phyloP scores from a whole-genome alignment of 345 rosid species.

The Cardiospermum halicacabum region DNA sequence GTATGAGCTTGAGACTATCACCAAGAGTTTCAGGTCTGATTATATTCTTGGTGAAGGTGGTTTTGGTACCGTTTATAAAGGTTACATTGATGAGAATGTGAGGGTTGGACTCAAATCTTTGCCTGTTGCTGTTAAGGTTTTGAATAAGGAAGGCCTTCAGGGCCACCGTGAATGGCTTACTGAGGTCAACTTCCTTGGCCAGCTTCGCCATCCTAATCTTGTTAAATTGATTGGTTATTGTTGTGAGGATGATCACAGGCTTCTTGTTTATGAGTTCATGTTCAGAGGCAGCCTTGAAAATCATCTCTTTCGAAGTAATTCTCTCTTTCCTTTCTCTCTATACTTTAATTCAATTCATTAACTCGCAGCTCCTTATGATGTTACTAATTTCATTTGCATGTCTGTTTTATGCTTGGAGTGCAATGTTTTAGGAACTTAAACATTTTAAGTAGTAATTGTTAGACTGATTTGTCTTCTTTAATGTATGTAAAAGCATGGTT shows the following conservation, averaged over 20 bases:
- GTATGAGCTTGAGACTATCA: slow-evolving; percentile 88
- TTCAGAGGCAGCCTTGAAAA: slow-evolving; percentile 95
- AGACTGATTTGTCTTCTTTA: neutral
- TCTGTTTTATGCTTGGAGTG: no score
- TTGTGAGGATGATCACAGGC: slow-evolving; percentile 55
- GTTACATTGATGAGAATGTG: slow-evolving; percentile 93
- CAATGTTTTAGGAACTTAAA: no score
- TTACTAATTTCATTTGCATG: no score
- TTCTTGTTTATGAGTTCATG: slow-evolving; percentile 95
- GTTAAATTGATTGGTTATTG: neutral
- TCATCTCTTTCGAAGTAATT: slow-evolving; percentile 95
- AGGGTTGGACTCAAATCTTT: slow-evolving; percentile 91
- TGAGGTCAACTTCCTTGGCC: slow-evolving; percentile 65
- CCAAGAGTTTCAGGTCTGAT: slow-evolving; percentile 96
- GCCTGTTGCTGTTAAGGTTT: slow-evolving; percentile 95
- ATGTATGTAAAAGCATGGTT: neutral
- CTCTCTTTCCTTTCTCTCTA: slow-evolving; percentile 10
- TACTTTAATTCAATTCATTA: neutral
- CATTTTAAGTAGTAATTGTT: no score
- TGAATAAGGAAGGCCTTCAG: slow-evolving; percentile 95
- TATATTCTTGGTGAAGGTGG: slow-evolving; percentile 97
- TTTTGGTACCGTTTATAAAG: slow-evolving; percentile 92
- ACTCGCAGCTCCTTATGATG: no score
- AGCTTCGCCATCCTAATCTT: slow-evolving; percentile 55
- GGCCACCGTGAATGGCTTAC: slow-evolving; percentile 99